Evolutionary conservation across 2,329 filamentous ascomycete genomes (phyloP), one percentile per base, ranked within the genome.

Genomic region (Curvularia eragrostidis): DNA sequence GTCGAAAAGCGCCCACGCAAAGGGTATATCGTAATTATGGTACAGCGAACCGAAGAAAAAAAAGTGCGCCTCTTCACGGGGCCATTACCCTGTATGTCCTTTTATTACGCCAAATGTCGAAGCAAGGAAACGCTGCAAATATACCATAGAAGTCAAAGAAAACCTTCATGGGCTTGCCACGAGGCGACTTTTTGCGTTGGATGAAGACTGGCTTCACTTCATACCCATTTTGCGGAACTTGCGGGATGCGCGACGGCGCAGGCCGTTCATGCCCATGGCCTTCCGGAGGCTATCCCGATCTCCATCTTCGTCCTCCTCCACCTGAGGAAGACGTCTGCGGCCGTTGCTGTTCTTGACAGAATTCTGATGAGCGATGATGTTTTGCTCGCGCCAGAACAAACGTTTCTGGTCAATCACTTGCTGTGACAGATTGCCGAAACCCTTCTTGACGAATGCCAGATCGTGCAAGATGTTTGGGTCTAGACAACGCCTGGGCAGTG

Each of bases 401-500:
- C 94, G 82, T 60, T 90, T 85, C 65, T 88, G 85, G 65, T 97
- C 93, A 58, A 97, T 91, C 4, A 87, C 85, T 15, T 89, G 89
- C 74, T 97, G 92, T 69, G 88, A 93, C 18, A 97, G 81, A 68
- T 93, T 89, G 6, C 88, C 89, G 66, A 94, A 93, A 5, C 91
- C 91, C 70, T 93, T 86, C 41, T 91, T 87, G 64, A 88, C 87
- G 74, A 95, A 93, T 63, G 91, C 96, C 8, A 91, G 85, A 63
- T 96, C 92, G 80, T 97, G 86, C 13, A 98, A 80, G 2, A 81
- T 80, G 68, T 96, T 97, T 53, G 90, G 89, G 75, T 98, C 92
- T 19, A 97, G 77, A 69, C 97, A 84, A 52, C 85, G 85, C 52
- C 94, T 85, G 0, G 94, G 94, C 28, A 96, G 87, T 1, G 88